phyloP scores from a whole-genome alignment of 164 flowering plant species.

The Echeveria elegans region DNA sequence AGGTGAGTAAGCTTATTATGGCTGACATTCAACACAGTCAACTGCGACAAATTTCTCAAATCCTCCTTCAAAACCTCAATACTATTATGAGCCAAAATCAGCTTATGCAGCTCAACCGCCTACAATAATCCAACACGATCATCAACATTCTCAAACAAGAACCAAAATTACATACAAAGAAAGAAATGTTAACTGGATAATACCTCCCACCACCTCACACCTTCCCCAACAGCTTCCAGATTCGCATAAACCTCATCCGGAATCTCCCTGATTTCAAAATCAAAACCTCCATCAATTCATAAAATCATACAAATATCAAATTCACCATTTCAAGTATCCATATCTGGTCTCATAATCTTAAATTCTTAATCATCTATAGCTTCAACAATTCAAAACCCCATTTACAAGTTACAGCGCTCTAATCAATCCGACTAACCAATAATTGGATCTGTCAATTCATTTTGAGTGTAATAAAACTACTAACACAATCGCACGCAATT shows the following conservation, averaged over 20 bases:
- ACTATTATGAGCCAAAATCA: slow-evolving; percentile 82
- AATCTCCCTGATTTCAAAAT: slow-evolving; percentile 48
- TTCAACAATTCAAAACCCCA: no score
- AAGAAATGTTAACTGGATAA: not conserved
- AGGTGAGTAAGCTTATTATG: slow-evolving; percentile 78
- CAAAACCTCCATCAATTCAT: not conserved
- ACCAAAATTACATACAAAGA: not conserved
- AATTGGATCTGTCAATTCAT: no score
- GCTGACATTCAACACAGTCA: slow-evolving; percentile 71
- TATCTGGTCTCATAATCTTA: no score
- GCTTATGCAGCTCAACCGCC: slow-evolving; percentile 86
- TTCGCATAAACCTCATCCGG: slow-evolving; percentile 72
- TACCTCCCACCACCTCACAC: slow-evolving; percentile 99
- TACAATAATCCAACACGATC: slow-evolving; percentile 17
- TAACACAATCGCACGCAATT: no score
- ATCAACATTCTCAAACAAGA: not conserved
- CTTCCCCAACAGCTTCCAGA: slow-evolving; percentile 59
- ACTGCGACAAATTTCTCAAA: slow-evolving; percentile 45
- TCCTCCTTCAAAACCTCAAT: slow-evolving; percentile 74
- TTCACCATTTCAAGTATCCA: no score
- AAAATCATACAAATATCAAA: no score
- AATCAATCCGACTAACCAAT: no score
- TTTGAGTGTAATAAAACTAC: no score
- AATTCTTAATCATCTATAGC: no score
- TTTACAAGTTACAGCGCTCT: no score